phyloP scores from a whole-genome alignment of 108 stramenopile genomes.

The Fragilariopsis cylindrus region DNA sequence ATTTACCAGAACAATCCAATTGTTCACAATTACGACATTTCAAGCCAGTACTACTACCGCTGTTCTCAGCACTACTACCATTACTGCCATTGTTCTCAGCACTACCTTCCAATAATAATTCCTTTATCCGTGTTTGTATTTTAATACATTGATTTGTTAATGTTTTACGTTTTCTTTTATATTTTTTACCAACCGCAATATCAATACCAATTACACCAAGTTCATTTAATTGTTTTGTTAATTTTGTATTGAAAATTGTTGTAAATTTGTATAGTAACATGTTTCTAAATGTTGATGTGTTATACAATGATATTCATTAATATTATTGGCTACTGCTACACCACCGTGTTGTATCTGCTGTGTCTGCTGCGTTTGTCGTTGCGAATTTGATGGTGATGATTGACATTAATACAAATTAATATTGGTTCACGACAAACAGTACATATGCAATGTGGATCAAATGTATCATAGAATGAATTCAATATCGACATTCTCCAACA shows the following conservation, averaged over 20 bases:
- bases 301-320: slow-evolving; percentile 68
- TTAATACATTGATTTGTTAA: slow-evolving; percentile 66
- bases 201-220: slow-evolving; percentile 38
- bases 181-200: slow-evolving; percentile 66
- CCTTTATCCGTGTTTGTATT: slow-evolving; percentile 34
- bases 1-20: slow-evolving; percentile 52
- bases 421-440: slow-evolving; percentile 85
- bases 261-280: slow-evolving; percentile 74
- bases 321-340: neutral
- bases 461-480: slow-evolving; percentile 63
- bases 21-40: slow-evolving; percentile 78
- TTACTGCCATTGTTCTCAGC: neutral
- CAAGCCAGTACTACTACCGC: slow-evolving; percentile 6
- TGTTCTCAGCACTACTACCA: neutral
- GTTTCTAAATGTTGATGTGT: slow-evolving; percentile 61
- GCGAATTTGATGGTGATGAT: too few species aligned
- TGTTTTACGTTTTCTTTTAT: slow-evolving; percentile 71
- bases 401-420: slow-evolving; percentile 62
- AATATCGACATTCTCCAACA: slow-evolving; percentile 74
- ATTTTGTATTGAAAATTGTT: slow-evolving; percentile 40
- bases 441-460: slow-evolving; percentile 72
- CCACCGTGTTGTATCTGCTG: neutral
- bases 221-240: slow-evolving; percentile 45
- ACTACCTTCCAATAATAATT: neutral
- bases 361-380: too few species aligned